Conservation (phyloP, 2,329 filamentous ascomycete genomes). For the Ilyonectria robusta region DNA sequence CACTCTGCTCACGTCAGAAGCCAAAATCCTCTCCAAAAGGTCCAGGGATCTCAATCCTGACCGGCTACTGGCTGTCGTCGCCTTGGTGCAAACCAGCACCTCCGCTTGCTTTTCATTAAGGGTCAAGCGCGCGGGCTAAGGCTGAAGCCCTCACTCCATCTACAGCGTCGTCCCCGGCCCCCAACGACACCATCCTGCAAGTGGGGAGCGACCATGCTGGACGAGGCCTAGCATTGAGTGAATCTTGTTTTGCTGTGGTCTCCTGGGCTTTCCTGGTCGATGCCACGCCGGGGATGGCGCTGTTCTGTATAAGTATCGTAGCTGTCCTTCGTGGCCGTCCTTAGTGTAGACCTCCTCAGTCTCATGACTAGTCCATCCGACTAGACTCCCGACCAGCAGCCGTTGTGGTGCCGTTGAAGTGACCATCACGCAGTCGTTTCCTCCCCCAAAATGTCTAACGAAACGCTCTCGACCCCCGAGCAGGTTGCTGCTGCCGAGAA, state of each 20-base stretch:
- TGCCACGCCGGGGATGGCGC: not conserved
- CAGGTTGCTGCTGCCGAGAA: conserved; percentile 37
- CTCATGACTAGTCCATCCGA: conserved; percentile 3
- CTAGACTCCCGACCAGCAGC: not conserved
- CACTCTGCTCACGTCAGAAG: conserved; percentile 32
- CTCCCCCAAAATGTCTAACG: conserved; percentile 35
- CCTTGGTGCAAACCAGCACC: not conserved
- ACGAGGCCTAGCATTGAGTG: not conserved
- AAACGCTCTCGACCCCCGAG: conserved; percentile 19
- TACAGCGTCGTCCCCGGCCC: conserved; percentile 9
- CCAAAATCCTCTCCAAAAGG: conserved; percentile 2
- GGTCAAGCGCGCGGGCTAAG: not conserved
- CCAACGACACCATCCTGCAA: conserved; percentile 12
- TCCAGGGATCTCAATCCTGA: not conserved
- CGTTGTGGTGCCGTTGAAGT: conserved; percentile 1
- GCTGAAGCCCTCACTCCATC: conserved; percentile 5
- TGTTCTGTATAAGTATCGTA: conserved; percentile 29
- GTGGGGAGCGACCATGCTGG: conserved; percentile 17
- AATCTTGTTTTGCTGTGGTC: not conserved
- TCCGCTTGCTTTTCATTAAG: conserved; percentile 12
- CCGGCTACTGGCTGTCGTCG: conserved; percentile 2
- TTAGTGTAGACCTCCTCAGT: not conserved
- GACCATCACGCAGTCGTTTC: conserved; percentile 8
- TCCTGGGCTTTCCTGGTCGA: not conserved
- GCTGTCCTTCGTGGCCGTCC: not conserved